Percentiles rank a stretch among this genome's conserved stretches.
Conservation (phyloP, 257 asterid species). For the Solanum paucissectum region DNA sequence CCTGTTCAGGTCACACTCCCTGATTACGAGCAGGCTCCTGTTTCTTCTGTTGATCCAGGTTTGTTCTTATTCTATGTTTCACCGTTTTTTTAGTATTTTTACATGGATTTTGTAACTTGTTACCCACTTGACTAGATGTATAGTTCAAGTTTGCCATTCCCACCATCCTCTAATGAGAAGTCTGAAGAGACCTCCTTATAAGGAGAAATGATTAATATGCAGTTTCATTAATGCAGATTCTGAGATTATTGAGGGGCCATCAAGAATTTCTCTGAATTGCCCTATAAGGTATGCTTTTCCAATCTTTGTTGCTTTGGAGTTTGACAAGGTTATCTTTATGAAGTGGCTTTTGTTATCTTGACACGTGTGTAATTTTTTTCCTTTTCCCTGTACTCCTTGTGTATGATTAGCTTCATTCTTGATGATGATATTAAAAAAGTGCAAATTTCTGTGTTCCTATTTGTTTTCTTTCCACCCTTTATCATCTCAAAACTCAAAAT, state of each 20-base stretch:
- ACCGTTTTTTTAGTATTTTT: not conserved
- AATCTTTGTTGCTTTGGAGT: not conserved
- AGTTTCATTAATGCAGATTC: constrained; percentile 38
- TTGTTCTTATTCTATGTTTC: not conserved
- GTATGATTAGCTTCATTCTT: not conserved
- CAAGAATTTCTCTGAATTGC: constrained; percentile 82
- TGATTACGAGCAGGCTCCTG: constrained; percentile 57
- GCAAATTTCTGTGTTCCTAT: not conserved
- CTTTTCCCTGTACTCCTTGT: not conserved
- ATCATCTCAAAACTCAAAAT: not conserved
- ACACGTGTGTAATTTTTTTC: not conserved
- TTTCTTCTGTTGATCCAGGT: constrained; percentile 73
- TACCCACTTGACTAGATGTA: not conserved
- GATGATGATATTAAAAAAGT: not conserved
- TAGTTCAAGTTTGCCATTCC: not conserved
- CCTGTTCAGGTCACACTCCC: constrained; percentile 37
- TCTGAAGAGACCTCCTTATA: not conserved
- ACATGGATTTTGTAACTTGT: not conserved
- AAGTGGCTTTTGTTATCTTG: not conserved
- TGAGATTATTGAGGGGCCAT: constrained; percentile 79
- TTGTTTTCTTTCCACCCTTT: not conserved
- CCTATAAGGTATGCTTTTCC: constrained; percentile 67
- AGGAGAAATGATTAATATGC: not conserved
- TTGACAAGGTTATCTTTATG: not conserved
- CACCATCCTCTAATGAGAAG: not conserved